phyloP scores from a whole-genome alignment of 2,329 filamentous ascomycete genomes.

The Fusarium succisae region DNA sequence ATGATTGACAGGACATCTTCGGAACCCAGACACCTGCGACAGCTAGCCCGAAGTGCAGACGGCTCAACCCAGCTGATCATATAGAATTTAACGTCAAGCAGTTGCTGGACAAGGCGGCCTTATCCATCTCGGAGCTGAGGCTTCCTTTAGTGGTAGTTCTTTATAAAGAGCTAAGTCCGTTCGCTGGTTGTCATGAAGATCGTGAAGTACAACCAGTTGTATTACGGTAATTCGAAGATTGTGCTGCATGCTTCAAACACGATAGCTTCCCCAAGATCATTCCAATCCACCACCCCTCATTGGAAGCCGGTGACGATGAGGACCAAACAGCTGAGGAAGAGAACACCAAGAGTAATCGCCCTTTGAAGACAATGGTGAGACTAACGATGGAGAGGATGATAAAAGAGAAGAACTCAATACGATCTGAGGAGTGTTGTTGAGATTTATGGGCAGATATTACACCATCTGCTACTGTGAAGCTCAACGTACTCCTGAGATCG shows the following conservation, averaged over 20 bases:
- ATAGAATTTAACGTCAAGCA: too few species aligned
- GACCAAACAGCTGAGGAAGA: neutral
- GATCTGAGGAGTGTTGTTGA: too few species aligned
- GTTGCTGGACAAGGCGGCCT: too few species aligned
- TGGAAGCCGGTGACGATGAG: neutral
- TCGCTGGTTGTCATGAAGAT: neutral
- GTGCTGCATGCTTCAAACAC: too few species aligned
- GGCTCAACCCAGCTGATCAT: too few species aligned
- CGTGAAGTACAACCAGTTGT: fast-evolving
- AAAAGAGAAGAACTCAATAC: neutral
- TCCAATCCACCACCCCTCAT: neutral
- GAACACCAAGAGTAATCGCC: neutral
- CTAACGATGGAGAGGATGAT: fast-evolving
- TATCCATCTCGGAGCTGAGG: too few species aligned
- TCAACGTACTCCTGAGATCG: too few species aligned
- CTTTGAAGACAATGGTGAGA: neutral
- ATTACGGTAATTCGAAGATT: too few species aligned
- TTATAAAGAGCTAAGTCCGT: neutral
- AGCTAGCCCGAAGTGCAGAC: neutral
- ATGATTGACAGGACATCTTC: neutral
- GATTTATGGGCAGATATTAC: fast-evolving
- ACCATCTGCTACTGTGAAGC: neutral
- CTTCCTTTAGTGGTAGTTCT: too few species aligned
- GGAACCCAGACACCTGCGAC: neutral
- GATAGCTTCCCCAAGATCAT: too few species aligned